These are phyloP conservation scores for Tylopilus sp. DNA, from an alignment of 1,284 basidiomycete genomes.

Conservation along the genomic window DNA sequence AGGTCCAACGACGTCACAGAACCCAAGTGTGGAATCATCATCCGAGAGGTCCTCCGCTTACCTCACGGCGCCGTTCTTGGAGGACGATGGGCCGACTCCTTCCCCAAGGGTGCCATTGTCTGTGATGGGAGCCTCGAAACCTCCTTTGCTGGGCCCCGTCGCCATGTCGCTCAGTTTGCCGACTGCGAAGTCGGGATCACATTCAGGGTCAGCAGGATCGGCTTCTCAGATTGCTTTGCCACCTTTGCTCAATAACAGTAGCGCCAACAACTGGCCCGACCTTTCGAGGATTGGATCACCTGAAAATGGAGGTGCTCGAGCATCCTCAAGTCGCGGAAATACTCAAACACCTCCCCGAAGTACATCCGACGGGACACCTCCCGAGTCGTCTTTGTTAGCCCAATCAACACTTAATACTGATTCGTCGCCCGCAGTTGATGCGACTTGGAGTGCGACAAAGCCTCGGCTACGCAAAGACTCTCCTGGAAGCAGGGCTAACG, in stretches of 20 bases:
- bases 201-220: slow-evolving; percentile 5
- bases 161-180: slow-evolving; percentile 17
- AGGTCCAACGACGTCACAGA: slow-evolving; percentile 16
- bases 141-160: slow-evolving; percentile 10
- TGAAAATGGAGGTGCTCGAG: slow-evolving; percentile 11
- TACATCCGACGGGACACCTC: slow-evolving; percentile 5
- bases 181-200: slow-evolving; percentile 10
- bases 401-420: slow-evolving; percentile 16
- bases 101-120: slow-evolving; percentile 9
- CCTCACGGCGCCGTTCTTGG: slow-evolving; percentile 11
- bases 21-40: slow-evolving; percentile 10
- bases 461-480: slow-evolving; percentile 12
- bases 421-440: slow-evolving; percentile 7
- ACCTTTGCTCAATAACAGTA: slow-evolving; percentile 2
- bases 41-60: slow-evolving; percentile 14
- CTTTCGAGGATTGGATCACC: slow-evolving; percentile 17
- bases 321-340: slow-evolving; percentile 9
- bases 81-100: slow-evolving; percentile 16
- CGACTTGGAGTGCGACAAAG: slow-evolving; percentile 18
- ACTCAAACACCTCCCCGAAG: slow-evolving; percentile 7
- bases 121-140: slow-evolving; percentile 5
- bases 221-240: slow-evolving; percentile 12
- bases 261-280: slow-evolving; percentile 11
- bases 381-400: slow-evolving; percentile 9
- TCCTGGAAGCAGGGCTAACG: slow-evolving; percentile 17